phyloP scores from a whole-genome alignment of 306 rosid genomes.

The Ormosia emarginata region DNA sequence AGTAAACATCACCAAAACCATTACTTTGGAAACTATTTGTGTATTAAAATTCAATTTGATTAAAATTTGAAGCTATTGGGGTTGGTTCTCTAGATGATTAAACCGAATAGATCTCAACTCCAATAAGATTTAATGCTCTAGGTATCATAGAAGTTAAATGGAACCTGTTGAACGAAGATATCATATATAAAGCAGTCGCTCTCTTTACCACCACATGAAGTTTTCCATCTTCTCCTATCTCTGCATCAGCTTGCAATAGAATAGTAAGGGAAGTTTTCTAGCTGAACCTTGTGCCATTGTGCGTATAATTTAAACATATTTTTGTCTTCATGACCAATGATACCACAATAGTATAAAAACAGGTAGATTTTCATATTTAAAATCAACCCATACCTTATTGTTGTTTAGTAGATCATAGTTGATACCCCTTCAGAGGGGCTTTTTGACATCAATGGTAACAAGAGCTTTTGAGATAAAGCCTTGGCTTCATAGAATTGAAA shows the following conservation, averaged over 20 bases:
- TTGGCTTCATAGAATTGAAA: too few species aligned
- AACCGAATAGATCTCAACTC: constrained; percentile 83
- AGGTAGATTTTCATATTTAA: too few species aligned
- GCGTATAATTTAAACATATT: too few species aligned
- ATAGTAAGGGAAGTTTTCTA: too few species aligned
- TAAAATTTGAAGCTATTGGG: constrained; percentile 79
- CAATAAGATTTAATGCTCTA: constrained; percentile 72
- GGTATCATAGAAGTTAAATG: constrained; percentile 71
- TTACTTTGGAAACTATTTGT: constrained; percentile 52
- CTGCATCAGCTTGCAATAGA: constrained; percentile 61
- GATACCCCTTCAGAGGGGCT: too few species aligned
- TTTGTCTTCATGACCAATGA: too few species aligned
- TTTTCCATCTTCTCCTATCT: constrained; percentile 82
- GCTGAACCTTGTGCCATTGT: too few species aligned
- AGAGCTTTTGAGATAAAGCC: too few species aligned
- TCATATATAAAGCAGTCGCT: constrained; percentile 58
- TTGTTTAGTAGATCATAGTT: too few species aligned
- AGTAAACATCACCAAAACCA: constrained; percentile 54
- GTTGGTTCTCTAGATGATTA: constrained; percentile 85
- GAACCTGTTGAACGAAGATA: constrained; percentile 70
- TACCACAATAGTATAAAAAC: too few species aligned
- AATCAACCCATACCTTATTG: too few species aligned
- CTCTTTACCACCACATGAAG: constrained; percentile 70
- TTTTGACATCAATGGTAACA: too few species aligned
- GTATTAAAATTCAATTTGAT: constrained; percentile 65